These are phyloP conservation scores for Suillus tomentosus DNA, from an alignment of 768 basidiomycete genomes.

Conservation along the genomic window DNA sequence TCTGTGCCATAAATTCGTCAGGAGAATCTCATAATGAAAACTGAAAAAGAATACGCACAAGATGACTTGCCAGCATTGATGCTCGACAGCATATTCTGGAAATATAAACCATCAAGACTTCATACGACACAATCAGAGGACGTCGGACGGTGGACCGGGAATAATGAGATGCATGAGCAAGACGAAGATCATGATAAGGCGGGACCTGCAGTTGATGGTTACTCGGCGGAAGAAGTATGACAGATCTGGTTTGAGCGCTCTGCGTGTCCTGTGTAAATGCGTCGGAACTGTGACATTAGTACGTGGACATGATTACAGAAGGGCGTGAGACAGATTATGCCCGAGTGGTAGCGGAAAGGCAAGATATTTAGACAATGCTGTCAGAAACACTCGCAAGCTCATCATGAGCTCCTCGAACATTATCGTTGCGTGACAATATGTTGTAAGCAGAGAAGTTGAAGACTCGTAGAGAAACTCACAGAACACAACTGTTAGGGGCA, in stretches of 20 bases:
- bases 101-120: background rate
- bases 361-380: background rate
- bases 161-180: background rate
- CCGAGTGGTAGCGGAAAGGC: background rate
- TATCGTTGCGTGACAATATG: background rate
- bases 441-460: background rate
- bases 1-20: background rate
- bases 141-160: background rate
- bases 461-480: background rate
- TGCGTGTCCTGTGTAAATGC: background rate
- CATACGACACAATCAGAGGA: background rate
- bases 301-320: background rate
- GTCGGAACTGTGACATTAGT: background rate
- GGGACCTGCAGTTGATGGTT: background rate
- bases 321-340: background rate
- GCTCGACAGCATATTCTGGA: constrained; percentile 21
- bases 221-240: background rate
- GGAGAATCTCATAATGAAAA: background rate
- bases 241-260: background rate
- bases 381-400: background rate
- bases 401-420: background rate
- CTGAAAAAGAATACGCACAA: background rate
- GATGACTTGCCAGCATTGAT: constrained; percentile 24
- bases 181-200: too few relatives aligned
- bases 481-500: background rate